Base-by-base conservation (phyloP, 164 flowering plant genomes). In the Tinospora cordifolia region DNA sequence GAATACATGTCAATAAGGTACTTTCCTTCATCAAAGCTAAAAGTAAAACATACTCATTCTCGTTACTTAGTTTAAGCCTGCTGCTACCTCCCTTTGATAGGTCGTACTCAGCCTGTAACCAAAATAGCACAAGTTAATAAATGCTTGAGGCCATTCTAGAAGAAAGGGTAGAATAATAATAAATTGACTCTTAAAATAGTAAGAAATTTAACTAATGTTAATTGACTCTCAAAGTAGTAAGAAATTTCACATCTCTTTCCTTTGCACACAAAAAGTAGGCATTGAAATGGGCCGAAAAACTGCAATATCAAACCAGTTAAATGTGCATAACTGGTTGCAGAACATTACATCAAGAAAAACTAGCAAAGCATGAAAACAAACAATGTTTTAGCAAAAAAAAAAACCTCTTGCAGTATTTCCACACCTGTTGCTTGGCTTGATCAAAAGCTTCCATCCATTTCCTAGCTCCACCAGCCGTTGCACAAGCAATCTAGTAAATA, bases 371-470 rank as follows among this genome's bases (percentile, higher is more conserved):
- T 30, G 57, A 62, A 27, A 68, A 62, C 15, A 36, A 17, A 27
- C 30, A 27, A 25, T 14, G 39, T 2, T 58, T 62, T 40, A 4
- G 13, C 8, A 62, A 63, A 24, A 24, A 62, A 30, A 22, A 24
- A 24, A 62, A 30, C 14, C 54, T 24, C 13, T 14, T n/a, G 25
- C 10, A n/a, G n/a, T 21, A 51, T 60, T 39, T 0, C 63, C 54
- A 21, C 81, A 90, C 97, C 91, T 87, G 97, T 68, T 92, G 91
- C 81, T 92, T 92, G 64, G 93, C 98, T 1, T 88, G 90, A 74
- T 92, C 93, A 85, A 94, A 94, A 77, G 98, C 98, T 72, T 91
- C 97, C 85, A 89, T 81, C 98, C 98, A 94, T 79, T 84, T 88
- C 63, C 75, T 82, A 24, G 88, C 87, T 78, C 92, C 98, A 62